Percentiles rank a stretch among this genome's conserved stretches.
Evolutionary conservation across 176 grass and related monocot genomes (phyloP).

Genomic region (Oryza brachyantha): DNA sequence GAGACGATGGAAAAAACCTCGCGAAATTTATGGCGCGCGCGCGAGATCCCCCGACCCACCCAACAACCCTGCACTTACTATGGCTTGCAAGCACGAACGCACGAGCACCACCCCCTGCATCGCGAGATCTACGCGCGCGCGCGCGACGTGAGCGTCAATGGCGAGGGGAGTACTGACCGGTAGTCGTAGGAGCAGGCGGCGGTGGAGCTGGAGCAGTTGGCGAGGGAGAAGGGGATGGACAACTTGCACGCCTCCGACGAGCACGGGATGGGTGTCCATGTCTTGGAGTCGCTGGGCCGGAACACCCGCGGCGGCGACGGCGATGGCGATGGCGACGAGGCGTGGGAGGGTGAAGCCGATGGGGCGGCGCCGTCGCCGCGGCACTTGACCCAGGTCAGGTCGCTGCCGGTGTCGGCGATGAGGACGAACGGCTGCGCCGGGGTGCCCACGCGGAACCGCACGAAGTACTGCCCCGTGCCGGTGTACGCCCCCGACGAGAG

Average conservation of each 20-base stretch:
- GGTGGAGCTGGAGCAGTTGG: slow-evolving; percentile 52
- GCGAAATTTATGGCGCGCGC: slow-evolving; percentile 28
- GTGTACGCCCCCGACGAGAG: slow-evolving; percentile 73
- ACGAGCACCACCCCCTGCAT: neutral
- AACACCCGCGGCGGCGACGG: slow-evolving; percentile 14
- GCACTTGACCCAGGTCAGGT: slow-evolving; percentile 99
- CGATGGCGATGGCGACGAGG: neutral
- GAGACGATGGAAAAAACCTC: neutral
- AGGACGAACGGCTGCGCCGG: slow-evolving; percentile 79
- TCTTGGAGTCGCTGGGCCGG: slow-evolving; percentile 37
- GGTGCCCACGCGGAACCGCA: slow-evolving; percentile 79
- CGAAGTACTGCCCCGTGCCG: slow-evolving; percentile 77
- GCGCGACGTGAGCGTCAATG: too few species aligned
- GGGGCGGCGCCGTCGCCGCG: neutral
- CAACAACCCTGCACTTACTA: slow-evolving; percentile 32
- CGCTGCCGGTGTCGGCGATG: slow-evolving; percentile 90
- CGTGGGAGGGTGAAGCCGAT: too few species aligned
- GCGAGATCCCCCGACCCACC: slow-evolving; percentile 11
- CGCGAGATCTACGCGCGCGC: slow-evolving; percentile 11
- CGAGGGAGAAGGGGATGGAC: slow-evolving; percentile 60
- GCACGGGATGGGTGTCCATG: slow-evolving; percentile 56
- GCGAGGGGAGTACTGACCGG: slow-evolving; percentile 33
- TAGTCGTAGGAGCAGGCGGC: slow-evolving; percentile 67
- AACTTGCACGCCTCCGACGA: slow-evolving; percentile 56
- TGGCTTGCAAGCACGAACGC: neutral